Base-by-base conservation (phyloP, 768 basidiomycete species). In the Suillus bovinus region DNA sequence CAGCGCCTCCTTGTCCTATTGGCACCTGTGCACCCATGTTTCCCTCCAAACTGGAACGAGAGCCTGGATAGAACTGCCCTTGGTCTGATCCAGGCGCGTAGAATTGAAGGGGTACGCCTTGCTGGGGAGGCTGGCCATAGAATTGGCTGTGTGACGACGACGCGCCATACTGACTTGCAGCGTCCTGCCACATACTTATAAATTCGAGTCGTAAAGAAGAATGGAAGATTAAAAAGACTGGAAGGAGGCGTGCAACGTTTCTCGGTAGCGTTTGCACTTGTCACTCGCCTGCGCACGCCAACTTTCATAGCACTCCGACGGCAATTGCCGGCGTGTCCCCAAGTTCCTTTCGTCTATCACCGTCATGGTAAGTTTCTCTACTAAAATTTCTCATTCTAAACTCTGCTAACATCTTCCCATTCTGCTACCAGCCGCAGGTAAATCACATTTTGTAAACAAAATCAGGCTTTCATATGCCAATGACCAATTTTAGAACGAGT, bases 181-280 rank as follows among this genome's bases (percentile, higher is more conserved):
- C 76, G 62, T 91, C 90, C 75, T 91, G 90, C 91, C 91, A 93
- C 91, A 93, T 93, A 59, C n/a, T n/a, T n/a, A n/a, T 61, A 57
- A 36, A 47, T 60, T 58, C 27, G 9, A 47, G 44, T 41, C 14
- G 41, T 20, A 33, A 58, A 46, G 55, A 59, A 49, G 29, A 41
- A 41, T n/a, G 8, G 27, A 22, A 31, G 22, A 50, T 34, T 49
- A 17, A 29, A 41, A 20, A 38, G 20, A 17, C 27, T 61, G 56
- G 36, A 58, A 59, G 34, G 6, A 31, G 31, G 42, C 33, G 31
- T 63, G 41, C 44, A 36, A 56, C 54, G 49, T 60, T 47, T 49
- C 24, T 27, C 24, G 29, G 62, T 41, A 24, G 63, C 46, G 62
- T n/a, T 62, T 47, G 62, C 64, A 34, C 70, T 67, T 65, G 66